phyloP scores from a whole-genome alignment of 2,329 filamentous ascomycete species.

The Aureobasidium subglaciale region DNA sequence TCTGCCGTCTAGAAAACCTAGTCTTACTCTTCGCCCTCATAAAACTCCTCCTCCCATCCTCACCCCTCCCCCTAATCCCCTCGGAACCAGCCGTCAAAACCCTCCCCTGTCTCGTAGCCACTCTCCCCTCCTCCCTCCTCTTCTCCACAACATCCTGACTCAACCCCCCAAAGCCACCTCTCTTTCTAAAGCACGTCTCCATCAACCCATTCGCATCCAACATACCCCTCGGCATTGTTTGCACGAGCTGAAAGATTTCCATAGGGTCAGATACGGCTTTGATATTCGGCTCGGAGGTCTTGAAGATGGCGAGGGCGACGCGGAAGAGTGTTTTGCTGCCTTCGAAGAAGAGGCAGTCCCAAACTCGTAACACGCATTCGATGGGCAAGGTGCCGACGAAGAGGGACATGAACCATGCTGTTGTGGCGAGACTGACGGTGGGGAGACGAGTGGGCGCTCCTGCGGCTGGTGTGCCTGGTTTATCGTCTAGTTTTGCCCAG shows the following conservation, averaged over 20 bases:
- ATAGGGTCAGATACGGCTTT: constrained; percentile 74
- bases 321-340: constrained; percentile 90
- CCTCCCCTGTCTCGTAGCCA: constrained; percentile 20
- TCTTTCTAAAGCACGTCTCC: constrained; percentile 66
- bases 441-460: constrained; percentile 55
- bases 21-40: constrained; percentile 16
- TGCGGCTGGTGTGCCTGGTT: constrained; percentile 38
- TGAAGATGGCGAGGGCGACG: constrained; percentile 85
- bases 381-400: constrained; percentile 90
- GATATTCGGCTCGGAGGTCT: constrained; percentile 75
- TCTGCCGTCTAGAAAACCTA: constrained; percentile 8
- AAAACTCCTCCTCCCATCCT: constrained; percentile 12
- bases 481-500: constrained; percentile 82
- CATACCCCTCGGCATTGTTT: constrained; percentile 72
- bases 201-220: constrained; percentile 76
- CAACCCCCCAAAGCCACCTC: constrained; percentile 69
- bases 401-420: constrained; percentile 96
- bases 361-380: constrained; percentile 84
- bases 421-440: constrained; percentile 86
- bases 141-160: constrained; percentile 77
- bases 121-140: constrained; percentile 57
- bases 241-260: constrained; percentile 93
- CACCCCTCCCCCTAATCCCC: neutral
- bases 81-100: neutral
- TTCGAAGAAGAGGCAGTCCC: constrained; percentile 95